These are phyloP conservation scores for Eucalyptus globulus DNA, from an alignment of 345 rosid species.

Conservation along the genomic window DNA sequence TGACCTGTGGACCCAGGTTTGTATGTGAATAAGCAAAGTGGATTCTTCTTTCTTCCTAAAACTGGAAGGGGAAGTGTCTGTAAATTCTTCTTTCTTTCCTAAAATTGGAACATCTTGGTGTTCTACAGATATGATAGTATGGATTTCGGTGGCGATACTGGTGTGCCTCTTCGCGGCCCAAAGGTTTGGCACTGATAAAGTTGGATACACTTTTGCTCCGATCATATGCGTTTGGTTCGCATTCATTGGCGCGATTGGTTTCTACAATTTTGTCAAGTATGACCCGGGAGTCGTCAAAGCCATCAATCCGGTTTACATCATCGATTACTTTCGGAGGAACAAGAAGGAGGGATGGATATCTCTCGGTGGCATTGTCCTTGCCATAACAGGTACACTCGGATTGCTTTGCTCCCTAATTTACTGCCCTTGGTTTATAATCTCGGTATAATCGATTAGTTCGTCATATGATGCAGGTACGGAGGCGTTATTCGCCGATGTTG, in stretches of 20 bases:
- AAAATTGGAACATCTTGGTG: not conserved
- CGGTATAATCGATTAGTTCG: not conserved
- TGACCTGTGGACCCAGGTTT: not conserved
- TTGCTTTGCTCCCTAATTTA: not conserved
- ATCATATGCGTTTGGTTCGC: slow-evolving; percentile 26
- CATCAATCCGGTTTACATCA: slow-evolving; percentile 21
- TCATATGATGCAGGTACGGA: slow-evolving; percentile 16
- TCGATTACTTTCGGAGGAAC: slow-evolving; percentile 27
- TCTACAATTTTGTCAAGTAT: slow-evolving; percentile 20
- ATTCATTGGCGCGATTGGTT: slow-evolving; percentile 14
- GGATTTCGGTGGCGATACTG: slow-evolving; percentile 31
- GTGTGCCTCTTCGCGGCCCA: slow-evolving; percentile 29
- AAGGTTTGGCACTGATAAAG: slow-evolving; percentile 35
- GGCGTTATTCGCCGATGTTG: slow-evolving; percentile 52
- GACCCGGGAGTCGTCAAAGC: slow-evolving; percentile 24
- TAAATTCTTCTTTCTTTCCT: not conserved
- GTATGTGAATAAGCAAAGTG: not conserved
- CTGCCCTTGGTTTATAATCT: not conserved
- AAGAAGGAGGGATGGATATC: slow-evolving; percentile 32
- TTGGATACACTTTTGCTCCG: slow-evolving; percentile 35
- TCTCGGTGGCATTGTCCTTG: slow-evolving; percentile 29
- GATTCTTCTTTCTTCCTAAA: not conserved
- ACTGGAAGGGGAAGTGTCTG: not conserved
- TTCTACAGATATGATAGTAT: slow-evolving; percentile 16
- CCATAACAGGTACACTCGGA: not conserved